Base-by-base conservation (phyloP, 2,329 filamentous ascomycete species). In the Aspergillus aculeatinus region DNA sequence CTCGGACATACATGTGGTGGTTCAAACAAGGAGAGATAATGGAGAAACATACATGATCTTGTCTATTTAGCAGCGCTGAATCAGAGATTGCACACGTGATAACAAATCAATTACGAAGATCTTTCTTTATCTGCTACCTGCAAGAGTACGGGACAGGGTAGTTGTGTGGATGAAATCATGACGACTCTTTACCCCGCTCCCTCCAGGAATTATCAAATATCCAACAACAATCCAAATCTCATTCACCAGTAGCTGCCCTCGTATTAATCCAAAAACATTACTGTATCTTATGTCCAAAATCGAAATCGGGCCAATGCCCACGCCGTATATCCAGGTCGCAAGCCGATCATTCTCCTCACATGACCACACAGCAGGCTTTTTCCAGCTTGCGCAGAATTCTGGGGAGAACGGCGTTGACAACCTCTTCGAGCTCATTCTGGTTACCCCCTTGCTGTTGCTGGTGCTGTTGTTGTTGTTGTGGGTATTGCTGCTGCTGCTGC, bases 361-460 rank as follows among this genome's bases (percentile, higher is more conserved):
- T 93, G 69, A 94, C 85, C 44, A 85, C 79, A 79, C 90, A 93
- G 77, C 89, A 93, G 60, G 78, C 79, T 75, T 86, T 87, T 73
- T 87, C 86, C 73, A 92, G 72, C 77, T 87, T 87, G 70, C 81
- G 83, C 64, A 90, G 70, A 39, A 91, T 70, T 72, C 80, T 84
- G 7, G 84, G 83, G 66, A 90, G 70, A 33, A 86, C 71, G 72
- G 85, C 86, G 73, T 84, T 85, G 64, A 87, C 82, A 65, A 86
- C 69, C 67, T 89, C 79, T 67, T 84, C 86, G 55, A 85, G 72
- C 64, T 87, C 80, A 66, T 87, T 83, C 58, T 83, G 79, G 61
- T 83, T 77, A 64, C 83, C 80, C 39, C 81, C 77, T n/a, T 80
- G 78, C 10, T 77, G 72, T 4, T 76, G 73, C 5, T 77, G 70